These are phyloP conservation scores for Globisporangium acanthophoron DNA, from an alignment of 352 stramenopile species.

Conservation along the genomic window DNA sequence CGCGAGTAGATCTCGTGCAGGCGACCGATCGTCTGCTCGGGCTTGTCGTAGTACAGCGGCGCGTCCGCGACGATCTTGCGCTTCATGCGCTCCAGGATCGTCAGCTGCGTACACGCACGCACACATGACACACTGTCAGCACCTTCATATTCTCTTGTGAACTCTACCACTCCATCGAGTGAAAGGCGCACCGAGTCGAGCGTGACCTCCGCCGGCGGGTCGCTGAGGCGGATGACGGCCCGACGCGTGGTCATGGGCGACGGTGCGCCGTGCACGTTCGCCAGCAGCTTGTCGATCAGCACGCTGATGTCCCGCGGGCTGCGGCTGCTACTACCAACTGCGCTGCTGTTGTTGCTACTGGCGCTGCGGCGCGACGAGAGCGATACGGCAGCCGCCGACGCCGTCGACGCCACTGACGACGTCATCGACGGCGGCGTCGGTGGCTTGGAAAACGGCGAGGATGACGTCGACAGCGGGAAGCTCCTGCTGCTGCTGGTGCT, in stretches of 20 bases:
- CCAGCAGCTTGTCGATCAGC: conserved; percentile 51
- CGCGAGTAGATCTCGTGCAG: conserved; percentile 78
- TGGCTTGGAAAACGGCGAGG: conserved; percentile 9
- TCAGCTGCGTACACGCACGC: conserved; percentile 27
- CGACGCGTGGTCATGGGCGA: conserved; percentile 54
- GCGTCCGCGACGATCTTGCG: conserved; percentile 44
- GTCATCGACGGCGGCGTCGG: conserved; percentile 7
- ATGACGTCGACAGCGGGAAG: conserved; percentile 1
- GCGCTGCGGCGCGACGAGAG: conserved; percentile 20
- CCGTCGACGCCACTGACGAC: conserved; percentile 11
- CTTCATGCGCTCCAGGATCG: conserved; percentile 78
- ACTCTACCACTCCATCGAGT: no score
- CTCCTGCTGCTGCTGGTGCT: conserved; percentile 5
- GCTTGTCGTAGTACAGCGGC: conserved; percentile 33
- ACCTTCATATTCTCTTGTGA: no score
- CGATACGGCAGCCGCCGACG: conserved; percentile 23
- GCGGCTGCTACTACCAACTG: conserved; percentile 7
- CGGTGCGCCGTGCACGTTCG: conserved; percentile 41
- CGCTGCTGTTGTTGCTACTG: conserved; percentile 15
- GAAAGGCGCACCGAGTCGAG: conserved; percentile 28
- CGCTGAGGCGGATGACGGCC: conserved; percentile 47
- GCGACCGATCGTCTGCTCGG: conserved; percentile 36
- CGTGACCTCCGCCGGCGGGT: conserved; percentile 21
- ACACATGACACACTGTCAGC: background rate
- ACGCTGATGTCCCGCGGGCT: conserved; percentile 33